Evolutionary conservation across 2,329 filamentous ascomycete species (phyloP).

Genomic region (Claviceps lovelessii): DNA sequence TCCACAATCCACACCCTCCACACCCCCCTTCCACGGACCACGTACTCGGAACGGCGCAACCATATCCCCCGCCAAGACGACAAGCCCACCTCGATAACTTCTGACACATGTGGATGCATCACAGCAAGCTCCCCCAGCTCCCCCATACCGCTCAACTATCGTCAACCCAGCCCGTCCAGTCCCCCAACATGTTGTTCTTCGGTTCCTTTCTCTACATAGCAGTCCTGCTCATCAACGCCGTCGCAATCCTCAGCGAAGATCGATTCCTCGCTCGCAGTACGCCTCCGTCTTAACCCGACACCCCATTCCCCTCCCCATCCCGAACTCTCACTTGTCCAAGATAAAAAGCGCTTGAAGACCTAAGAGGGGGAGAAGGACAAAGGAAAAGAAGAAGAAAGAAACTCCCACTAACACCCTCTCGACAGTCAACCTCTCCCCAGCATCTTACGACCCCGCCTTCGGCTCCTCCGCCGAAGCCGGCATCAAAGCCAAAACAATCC

Average conservation of each 20-base stretch:
- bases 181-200: constrained; percentile 48
- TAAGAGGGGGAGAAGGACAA: too few species aligned
- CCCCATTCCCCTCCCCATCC: background rate
- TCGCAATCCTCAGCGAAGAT: constrained; percentile 89
- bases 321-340: background rate
- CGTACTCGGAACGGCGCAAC: constrained; percentile 20
- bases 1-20: background rate
- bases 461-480: constrained; percentile 59
- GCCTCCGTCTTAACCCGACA: constrained; percentile 5
- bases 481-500: constrained; percentile 74
- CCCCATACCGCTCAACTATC: background rate
- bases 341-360: background rate
- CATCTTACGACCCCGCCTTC: constrained; percentile 61
- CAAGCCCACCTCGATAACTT: background rate
- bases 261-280: constrained; percentile 64
- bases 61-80: constrained; percentile 12
- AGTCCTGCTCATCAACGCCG: constrained; percentile 81
- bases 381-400: background rate
- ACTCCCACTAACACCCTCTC: too few species aligned
- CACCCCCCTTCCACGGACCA: background rate
- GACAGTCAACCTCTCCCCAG: constrained; percentile 61
- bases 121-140: background rate
- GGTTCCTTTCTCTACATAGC: constrained; percentile 62
- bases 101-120: background rate
- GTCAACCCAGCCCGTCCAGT: background rate